A percentile compares a stretch with the other conserved stretches of the same genome.
Conservation (phyloP, 371 early-diverging fungal genomes). For the Apophysomyces ossiformis region DNA sequence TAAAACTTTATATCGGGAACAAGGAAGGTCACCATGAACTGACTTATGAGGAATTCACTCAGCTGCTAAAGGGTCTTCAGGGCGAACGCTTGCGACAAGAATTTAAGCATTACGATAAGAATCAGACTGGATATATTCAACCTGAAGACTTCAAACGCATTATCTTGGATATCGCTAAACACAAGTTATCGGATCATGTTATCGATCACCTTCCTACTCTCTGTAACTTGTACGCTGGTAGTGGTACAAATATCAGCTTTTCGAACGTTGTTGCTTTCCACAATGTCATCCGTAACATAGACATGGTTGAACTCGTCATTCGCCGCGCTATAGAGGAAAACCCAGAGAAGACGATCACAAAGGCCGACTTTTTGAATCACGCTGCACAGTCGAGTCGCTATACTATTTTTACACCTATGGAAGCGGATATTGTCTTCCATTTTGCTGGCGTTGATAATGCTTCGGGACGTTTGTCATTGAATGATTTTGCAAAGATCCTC, state of each 20-base stretch:
- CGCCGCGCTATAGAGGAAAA: constrained; percentile 58
- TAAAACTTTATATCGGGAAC: constrained; percentile 70
- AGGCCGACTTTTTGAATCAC: constrained; percentile 63
- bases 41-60: constrained; percentile 78
- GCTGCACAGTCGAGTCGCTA: constrained; percentile 66
- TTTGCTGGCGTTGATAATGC: constrained; percentile 72
- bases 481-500: constrained; percentile 68
- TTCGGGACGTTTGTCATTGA: constrained; percentile 55
- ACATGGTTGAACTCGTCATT: constrained; percentile 73
- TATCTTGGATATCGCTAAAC: constrained; percentile 67
- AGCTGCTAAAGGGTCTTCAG: constrained; percentile 80
- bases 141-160: constrained; percentile 72
- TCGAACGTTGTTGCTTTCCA: constrained; percentile 74
- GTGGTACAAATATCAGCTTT: constrained; percentile 62
- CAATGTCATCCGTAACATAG: constrained; percentile 75
- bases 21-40: constrained; percentile 64
- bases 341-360: constrained; percentile 64
- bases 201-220: constrained; percentile 74
- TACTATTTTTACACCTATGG: constrained; percentile 81
- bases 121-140: constrained; percentile 67
- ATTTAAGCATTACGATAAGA: constrained; percentile 75
- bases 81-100: constrained; percentile 81
- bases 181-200: constrained; percentile 74
- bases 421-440: constrained; percentile 82
- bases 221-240: constrained; percentile 59